phyloP scores from a whole-genome alignment of 2,329 filamentous ascomycete genomes.

The Talaromyces sp. region DNA sequence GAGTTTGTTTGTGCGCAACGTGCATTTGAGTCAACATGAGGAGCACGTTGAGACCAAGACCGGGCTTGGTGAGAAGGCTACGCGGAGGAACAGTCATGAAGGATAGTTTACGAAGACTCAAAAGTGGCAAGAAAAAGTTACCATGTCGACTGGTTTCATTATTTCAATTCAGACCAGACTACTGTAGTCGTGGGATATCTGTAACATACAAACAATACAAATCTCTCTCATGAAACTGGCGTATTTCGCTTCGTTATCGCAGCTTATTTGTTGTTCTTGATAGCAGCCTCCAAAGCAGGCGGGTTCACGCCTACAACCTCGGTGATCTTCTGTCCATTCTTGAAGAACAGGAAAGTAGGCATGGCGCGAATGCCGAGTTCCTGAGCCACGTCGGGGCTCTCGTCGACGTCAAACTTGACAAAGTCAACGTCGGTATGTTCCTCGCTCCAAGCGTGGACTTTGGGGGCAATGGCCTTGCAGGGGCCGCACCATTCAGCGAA shows the following conservation, averaged over 20 bases:
- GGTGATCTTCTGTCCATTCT: conserved; percentile 66
- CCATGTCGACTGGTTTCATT: not conserved
- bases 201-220: conserved; percentile 4
- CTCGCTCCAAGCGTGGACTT: conserved; percentile 62
- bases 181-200: not conserved
- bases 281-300: conserved; percentile 53
- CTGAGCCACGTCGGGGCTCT: conserved; percentile 68
- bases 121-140: not conserved
- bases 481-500: conserved; percentile 91
- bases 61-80: conserved; percentile 34
- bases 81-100: not conserved
- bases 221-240: not conserved
- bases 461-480: conserved; percentile 84
- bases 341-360: conserved; percentile 87
- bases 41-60: conserved; percentile 53
- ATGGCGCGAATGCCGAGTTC: conserved; percentile 82
- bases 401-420: conserved; percentile 88
- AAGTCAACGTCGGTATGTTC: conserved; percentile 63
- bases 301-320: conserved; percentile 80
- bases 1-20: conserved; percentile 45
- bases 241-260: too few species aligned
- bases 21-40: conserved; percentile 38
- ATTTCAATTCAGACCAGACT: not conserved
- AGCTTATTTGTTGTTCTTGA: conserved; percentile 25
- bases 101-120: not conserved